These are phyloP conservation scores for Malassezia caprae DNA, from an alignment of 1,284 basidiomycete species.

Conservation along the genomic window DNA sequence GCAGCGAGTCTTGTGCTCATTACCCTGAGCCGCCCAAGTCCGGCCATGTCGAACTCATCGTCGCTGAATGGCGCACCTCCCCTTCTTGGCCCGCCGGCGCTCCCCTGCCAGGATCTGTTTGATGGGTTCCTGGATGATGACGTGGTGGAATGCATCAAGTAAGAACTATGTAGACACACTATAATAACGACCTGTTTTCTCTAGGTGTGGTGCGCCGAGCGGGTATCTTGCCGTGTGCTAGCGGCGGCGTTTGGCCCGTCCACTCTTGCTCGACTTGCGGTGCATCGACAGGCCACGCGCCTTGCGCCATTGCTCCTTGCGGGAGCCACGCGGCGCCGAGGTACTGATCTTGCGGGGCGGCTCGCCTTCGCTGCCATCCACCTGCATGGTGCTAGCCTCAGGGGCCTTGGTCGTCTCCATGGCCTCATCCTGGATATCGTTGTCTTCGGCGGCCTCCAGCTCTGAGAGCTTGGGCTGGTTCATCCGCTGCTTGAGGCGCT, in stretches of 20 bases:
- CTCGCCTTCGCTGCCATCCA: not conserved
- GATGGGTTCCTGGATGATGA: constrained; percentile 32
- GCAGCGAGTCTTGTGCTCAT: constrained; percentile 40
- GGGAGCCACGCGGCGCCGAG: constrained; percentile 26
- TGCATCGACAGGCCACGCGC: constrained; percentile 12
- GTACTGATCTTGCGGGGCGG: constrained; percentile 29
- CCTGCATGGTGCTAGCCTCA: constrained; percentile 1
- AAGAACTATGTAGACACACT: not conserved
- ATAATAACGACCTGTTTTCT: not conserved
- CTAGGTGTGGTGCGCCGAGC: not conserved
- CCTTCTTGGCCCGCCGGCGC: not conserved
- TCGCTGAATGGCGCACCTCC: not conserved
- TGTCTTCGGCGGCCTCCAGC: constrained; percentile 46
- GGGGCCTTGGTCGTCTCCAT: constrained; percentile 39
- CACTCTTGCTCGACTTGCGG: constrained; percentile 27
- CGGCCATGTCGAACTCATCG: not conserved
- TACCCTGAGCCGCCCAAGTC: constrained; percentile 23
- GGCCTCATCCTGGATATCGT: constrained; percentile 50
- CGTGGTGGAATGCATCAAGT: constrained; percentile 29
- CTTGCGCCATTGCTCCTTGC: constrained; percentile 35
- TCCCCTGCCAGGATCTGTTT: constrained; percentile 16
- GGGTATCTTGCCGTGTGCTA: constrained; percentile 11
- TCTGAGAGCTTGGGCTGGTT: constrained; percentile 44
- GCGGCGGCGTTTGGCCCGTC: constrained; percentile 31
- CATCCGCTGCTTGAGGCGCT: constrained; percentile 54